Evolutionary conservation across 257 asterid genomes (phyloP).

Genomic region (Cinchona pubescens): DNA sequence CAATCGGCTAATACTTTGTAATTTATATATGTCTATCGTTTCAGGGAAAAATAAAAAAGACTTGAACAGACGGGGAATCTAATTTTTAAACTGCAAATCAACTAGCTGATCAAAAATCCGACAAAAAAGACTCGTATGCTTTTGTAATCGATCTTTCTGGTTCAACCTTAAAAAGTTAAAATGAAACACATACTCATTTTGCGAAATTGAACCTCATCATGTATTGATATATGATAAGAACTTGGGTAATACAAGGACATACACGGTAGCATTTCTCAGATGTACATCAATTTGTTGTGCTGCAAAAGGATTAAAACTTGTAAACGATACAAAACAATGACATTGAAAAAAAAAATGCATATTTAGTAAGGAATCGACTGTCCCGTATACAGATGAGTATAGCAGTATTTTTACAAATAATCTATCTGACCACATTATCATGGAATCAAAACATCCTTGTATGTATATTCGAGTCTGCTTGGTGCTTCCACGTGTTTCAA

Average conservation of each 20-base stretch:
- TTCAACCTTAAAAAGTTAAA: no score
- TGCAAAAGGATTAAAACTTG: not conserved
- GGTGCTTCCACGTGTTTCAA: constrained; percentile 10
- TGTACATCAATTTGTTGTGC: constrained; percentile 7
- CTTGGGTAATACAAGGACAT: not conserved
- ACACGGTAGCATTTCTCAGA: constrained; percentile 1
- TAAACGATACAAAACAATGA: not conserved
- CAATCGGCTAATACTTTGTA: no score
- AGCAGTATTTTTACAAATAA: not conserved
- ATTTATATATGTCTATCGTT: no score
- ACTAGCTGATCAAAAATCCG: no score
- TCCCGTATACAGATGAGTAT: constrained; percentile 11
- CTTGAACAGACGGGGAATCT: no score
- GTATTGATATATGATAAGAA: not conserved
- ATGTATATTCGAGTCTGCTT: not conserved
- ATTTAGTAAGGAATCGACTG: constrained; percentile 7
- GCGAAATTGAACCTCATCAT: not conserved
- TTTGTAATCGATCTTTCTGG: no score
- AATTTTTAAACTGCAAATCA: no score
- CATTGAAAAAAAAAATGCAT: constrained; percentile 11
- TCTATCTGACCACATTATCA: not conserved
- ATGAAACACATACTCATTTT: not conserved
- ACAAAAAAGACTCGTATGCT: no score
- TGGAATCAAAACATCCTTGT: constrained; percentile 2
- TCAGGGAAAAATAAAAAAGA: no score